phyloP scores from a whole-genome alignment of 768 basidiomycete genomes.

The Thelephora ganbajun region DNA sequence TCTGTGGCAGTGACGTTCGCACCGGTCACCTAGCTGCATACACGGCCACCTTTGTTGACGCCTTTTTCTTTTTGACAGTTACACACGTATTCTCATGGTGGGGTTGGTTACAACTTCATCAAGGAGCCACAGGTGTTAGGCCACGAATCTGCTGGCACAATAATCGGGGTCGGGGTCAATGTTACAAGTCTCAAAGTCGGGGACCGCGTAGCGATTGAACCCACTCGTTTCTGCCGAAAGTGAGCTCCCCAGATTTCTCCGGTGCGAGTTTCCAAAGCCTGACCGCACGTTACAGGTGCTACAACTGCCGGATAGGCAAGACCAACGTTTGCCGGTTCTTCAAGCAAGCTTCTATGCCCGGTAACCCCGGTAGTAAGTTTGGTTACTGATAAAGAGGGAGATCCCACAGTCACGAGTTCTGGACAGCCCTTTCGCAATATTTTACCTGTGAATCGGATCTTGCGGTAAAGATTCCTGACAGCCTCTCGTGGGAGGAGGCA shows the following conservation, averaged over 20 bases:
- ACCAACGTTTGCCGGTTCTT: conserved; percentile 9
- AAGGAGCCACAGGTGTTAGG: conserved; percentile 8
- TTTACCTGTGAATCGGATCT: conserved; percentile 9
- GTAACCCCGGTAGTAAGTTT: conserved; percentile 9
- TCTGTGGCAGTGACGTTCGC: conserved; percentile 12
- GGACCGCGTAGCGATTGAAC: conserved; percentile 12
- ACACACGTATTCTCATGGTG: conserved; percentile 9
- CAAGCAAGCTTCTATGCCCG: conserved; percentile 7
- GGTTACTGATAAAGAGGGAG: not conserved
- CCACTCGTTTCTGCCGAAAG: conserved; percentile 9
- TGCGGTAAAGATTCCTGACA: conserved; percentile 9
- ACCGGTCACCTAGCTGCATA: not conserved
- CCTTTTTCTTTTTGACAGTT: conserved; percentile 3
- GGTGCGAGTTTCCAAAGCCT: not conserved
- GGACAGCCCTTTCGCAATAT: conserved; percentile 8
- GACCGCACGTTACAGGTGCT: conserved; percentile 3
- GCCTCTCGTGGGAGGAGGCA: conserved; percentile 10
- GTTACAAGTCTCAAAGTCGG: conserved; percentile 8
- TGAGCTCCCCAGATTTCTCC: not conserved
- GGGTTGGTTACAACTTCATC: conserved; percentile 7
- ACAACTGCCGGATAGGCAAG: conserved; percentile 11
- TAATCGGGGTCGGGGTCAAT: conserved; percentile 7
- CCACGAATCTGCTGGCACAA: conserved; percentile 11
- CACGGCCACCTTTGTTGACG: no score
- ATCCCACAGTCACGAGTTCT: no score